Conservation (phyloP, 768 basidiomycete species). For the Mycena galopus region DNA sequence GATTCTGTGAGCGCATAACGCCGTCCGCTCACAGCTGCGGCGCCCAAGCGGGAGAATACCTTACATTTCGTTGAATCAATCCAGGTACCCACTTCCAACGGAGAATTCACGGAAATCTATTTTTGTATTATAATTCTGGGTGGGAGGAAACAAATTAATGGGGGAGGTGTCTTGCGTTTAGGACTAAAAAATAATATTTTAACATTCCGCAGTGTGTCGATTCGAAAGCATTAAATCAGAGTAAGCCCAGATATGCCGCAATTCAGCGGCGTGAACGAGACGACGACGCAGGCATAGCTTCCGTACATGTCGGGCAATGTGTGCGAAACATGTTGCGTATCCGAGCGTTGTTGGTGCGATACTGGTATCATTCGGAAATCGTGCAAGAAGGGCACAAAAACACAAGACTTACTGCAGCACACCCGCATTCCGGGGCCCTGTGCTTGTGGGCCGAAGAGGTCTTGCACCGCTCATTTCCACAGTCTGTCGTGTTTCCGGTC, state of each 20-base stretch:
- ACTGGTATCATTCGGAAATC: neutral
- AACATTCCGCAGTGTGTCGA: neutral
- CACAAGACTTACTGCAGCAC: constrained; percentile 20
- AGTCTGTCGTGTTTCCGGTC: constrained; percentile 29
- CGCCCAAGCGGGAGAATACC: neutral
- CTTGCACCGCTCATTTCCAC: constrained; percentile 26
- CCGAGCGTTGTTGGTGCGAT: constrained; percentile 16
- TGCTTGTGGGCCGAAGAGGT: constrained; percentile 29
- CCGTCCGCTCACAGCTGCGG: neutral
- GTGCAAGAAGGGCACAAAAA: neutral
- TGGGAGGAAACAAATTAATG: neutral
- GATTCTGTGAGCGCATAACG: neutral
- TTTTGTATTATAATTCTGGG: constrained; percentile 4
- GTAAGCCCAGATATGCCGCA: neutral
- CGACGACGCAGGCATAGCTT: constrained; percentile 23
- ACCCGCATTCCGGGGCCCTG: constrained; percentile 28
- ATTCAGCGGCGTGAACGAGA: constrained; percentile 18
- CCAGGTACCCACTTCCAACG: neutral
- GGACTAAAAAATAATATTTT: neutral
- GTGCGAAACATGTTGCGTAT: constrained; percentile 32
- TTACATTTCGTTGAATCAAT: neutral
- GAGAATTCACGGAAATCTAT: constrained; percentile 23
- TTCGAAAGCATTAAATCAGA: constrained; percentile 18
- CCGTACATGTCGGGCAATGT: constrained; percentile 25
- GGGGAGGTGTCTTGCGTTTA: neutral